Evolutionary conservation across 2,329 filamentous ascomycete species (phyloP).

Genomic region (Aspergillus sp.): DNA sequence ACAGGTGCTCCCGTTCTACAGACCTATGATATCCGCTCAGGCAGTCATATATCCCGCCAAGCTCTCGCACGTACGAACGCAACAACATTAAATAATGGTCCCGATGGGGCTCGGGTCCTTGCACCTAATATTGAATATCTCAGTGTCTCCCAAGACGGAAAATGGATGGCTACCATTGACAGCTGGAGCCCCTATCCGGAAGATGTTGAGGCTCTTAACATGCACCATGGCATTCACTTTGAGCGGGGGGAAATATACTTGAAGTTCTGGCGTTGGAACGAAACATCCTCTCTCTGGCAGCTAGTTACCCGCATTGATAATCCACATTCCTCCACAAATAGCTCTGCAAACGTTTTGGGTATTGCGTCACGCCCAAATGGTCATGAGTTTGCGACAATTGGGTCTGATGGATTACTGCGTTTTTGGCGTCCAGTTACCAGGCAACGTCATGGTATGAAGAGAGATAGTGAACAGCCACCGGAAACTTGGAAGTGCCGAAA

Average conservation of each 20-base stretch:
- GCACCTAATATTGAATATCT: slow-evolving; percentile 78
- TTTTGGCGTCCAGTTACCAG: slow-evolving; percentile 77
- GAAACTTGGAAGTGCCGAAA: slow-evolving; percentile 74
- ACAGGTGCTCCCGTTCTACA: slow-evolving; percentile 66
- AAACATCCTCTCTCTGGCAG: slow-evolving; percentile 60
- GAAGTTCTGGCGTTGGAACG: slow-evolving; percentile 82
- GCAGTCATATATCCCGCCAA: slow-evolving; percentile 79
- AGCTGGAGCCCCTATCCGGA: slow-evolving; percentile 76
- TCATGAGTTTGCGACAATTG: slow-evolving; percentile 78
- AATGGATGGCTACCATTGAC: slow-evolving; percentile 89
- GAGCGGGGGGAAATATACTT: slow-evolving; percentile 70
- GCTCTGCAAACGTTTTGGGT: slow-evolving; percentile 64
- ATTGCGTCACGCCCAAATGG: slow-evolving; percentile 69
- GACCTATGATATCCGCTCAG: slow-evolving; percentile 78
- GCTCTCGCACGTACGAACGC: slow-evolving; percentile 84
- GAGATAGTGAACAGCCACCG: slow-evolving; percentile 54
- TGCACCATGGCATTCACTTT: slow-evolving; percentile 39
- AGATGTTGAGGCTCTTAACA: slow-evolving; percentile 63
- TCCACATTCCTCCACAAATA: slow-evolving; percentile 65
- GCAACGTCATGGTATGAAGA: slow-evolving; percentile 65
- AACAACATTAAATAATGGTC: slow-evolving; percentile 75
- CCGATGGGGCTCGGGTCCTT: slow-evolving; percentile 67
- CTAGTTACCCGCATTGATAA: slow-evolving; percentile 80
- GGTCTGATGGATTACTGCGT: slow-evolving; percentile 73
- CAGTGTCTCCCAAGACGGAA: slow-evolving; percentile 74